Conservation (phyloP, 139 green algal species). For the Picochlorum costavermella region DNA sequence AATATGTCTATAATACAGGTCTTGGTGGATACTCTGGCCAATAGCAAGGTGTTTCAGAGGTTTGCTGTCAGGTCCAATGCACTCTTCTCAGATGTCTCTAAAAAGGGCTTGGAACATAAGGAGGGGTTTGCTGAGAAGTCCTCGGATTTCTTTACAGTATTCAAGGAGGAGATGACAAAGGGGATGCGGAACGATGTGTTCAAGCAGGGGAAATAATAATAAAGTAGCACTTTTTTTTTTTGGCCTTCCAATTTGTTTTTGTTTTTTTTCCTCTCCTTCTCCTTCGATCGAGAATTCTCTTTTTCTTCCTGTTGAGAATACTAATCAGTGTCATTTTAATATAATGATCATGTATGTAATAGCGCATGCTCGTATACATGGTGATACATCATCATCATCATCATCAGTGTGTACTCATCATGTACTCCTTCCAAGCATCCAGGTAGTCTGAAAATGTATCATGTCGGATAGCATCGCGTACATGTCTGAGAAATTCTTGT, state of each 20-base stretch:
- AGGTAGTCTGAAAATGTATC: conserved; percentile 33
- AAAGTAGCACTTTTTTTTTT: no score
- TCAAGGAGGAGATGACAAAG: conserved; percentile 34
- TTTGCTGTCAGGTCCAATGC: conserved; percentile 54
- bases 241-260: no score
- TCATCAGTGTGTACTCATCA: background rate
- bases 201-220: no score
- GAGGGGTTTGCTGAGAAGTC: conserved; percentile 19
- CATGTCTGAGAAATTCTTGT: conserved; percentile 39
- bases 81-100: conserved; percentile 31
- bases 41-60: conserved; percentile 55
- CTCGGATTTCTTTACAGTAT: conserved; percentile 29
- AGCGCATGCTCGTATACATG: no score
- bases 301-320: no score
- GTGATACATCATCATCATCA: no score
- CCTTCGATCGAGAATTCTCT: no score
- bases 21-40: conserved; percentile 54
- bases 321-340: no score
- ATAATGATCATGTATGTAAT: no score
- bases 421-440: conserved; percentile 14
- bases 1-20: conserved; percentile 12
- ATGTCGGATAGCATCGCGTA: conserved; percentile 31
- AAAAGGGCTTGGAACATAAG: conserved; percentile 36
- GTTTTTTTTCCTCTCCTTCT: no score
- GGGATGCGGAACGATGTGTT: no score